phyloP scores from a whole-genome alignment of 768 basidiomycete species.

The Trametes villosa region DNA sequence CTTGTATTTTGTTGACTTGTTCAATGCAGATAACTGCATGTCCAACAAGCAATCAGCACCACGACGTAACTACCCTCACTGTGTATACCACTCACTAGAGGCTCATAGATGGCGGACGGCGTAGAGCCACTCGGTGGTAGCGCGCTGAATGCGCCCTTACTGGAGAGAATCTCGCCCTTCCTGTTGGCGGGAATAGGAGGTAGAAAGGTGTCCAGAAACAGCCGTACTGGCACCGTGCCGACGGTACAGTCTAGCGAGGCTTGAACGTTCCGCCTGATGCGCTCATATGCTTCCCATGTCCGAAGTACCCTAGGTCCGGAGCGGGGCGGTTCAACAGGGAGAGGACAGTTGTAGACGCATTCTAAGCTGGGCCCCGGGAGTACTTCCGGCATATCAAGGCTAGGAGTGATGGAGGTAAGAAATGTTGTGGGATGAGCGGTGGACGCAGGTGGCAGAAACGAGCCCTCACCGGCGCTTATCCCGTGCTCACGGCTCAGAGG shows the following conservation, averaged over 20 bases:
- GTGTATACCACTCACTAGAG: not conserved
- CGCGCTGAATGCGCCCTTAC: not conserved
- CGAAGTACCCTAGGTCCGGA: no score
- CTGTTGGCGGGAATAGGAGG: not conserved
- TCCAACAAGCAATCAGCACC: no score
- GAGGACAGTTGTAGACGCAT: no score
- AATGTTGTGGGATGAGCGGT: no score
- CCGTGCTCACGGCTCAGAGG: no score
- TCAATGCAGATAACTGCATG: not conserved
- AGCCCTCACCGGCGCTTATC: no score
- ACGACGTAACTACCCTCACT: no score
- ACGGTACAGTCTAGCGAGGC: not conserved
- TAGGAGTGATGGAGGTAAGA: no score
- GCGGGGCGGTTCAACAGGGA: no score
- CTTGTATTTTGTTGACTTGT: constrained; percentile 1
- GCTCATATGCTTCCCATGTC: not conserved
- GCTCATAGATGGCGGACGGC: not conserved
- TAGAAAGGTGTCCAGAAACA: not conserved
- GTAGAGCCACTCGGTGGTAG: not conserved
- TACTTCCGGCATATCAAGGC: no score
- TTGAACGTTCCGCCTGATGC: not conserved
- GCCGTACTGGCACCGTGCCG: constrained; percentile 10
- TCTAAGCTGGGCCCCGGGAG: no score
- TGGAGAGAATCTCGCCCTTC: not conserved
- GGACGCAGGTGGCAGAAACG: no score